Evolutionary conservation across 2,329 filamentous ascomycete species (phyloP).

Genomic region (Tolypocladium ovalisporum): DNA sequence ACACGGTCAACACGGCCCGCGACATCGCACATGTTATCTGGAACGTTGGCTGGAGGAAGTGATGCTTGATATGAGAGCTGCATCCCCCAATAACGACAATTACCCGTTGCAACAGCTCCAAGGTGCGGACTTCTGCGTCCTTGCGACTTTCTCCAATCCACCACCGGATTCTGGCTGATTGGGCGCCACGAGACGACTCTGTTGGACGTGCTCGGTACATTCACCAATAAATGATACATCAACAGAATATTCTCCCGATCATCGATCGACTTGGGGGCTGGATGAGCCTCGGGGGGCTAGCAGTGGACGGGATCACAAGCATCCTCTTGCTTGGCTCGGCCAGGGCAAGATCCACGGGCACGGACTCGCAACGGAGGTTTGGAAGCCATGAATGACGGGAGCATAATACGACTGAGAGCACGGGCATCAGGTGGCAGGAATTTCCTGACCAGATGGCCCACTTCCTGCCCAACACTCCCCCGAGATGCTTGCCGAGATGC

Average conservation of each 20-base stretch:
- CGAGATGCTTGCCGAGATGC: neutral
- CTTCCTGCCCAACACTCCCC: neutral
- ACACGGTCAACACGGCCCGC: slow-evolving; percentile 65
- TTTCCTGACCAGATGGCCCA: neutral
- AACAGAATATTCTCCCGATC: neutral
- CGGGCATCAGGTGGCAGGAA: neutral
- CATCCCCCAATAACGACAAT: neutral
- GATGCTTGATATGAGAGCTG: neutral
- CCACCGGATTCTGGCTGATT: too few relatives aligned
- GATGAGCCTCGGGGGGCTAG: neutral
- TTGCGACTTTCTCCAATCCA: neutral
- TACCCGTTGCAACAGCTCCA: neutral
- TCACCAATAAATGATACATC: neutral
- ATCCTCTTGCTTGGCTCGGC: neutral
- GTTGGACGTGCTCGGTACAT: neutral
- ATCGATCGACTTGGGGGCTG: neutral
- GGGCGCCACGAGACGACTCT: neutral
- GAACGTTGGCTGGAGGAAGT: slow-evolving; percentile 56
- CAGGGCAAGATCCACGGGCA: neutral
- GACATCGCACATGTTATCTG: slow-evolving; percentile 63
- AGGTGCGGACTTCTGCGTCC: neutral
- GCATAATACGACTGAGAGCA: neutral
- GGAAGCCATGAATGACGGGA: neutral
- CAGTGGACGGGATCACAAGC: neutral
- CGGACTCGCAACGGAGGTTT: neutral